Evolutionary conservation across 768 basidiomycete species (phyloP).

Genomic region (Amanita rimosa): DNA sequence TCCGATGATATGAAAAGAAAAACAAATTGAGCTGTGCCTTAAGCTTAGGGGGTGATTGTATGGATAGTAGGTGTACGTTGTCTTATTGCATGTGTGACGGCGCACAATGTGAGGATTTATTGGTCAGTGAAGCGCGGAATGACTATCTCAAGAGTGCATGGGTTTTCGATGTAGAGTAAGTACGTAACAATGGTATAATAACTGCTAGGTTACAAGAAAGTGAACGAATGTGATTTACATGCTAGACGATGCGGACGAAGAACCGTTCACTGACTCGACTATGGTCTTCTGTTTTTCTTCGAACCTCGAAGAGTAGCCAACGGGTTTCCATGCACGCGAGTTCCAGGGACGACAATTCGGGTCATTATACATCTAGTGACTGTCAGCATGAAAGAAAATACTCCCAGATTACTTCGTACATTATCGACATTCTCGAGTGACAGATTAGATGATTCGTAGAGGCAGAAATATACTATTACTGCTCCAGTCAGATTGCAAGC

Average conservation of each 20-base stretch:
- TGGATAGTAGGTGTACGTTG: too few species aligned
- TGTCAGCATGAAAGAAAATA: not conserved
- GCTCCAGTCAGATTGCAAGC: slow-evolving; percentile 52
- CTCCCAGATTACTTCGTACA: slow-evolving; percentile 16
- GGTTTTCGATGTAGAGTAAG: too few species aligned
- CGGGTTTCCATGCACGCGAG: slow-evolving; percentile 46
- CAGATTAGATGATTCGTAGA: slow-evolving; percentile 62
- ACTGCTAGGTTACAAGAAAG: too few species aligned
- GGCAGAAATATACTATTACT: slow-evolving; percentile 56
- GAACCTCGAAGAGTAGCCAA: slow-evolving; percentile 27
- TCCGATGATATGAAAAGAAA: not conserved
- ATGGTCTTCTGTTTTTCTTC: slow-evolving; percentile 33
- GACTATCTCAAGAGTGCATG: too few species aligned
- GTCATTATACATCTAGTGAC: slow-evolving; percentile 49
- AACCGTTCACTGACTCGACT: slow-evolving; percentile 16
- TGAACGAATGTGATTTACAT: not conserved
- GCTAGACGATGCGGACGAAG: not conserved
- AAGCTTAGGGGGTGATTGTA: too few species aligned
- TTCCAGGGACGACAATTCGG: slow-evolving; percentile 58
- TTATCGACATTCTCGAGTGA: slow-evolving; percentile 55
- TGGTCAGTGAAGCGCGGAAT: too few species aligned
- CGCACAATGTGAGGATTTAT: too few species aligned
- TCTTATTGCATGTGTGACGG: too few species aligned
- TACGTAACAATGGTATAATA: too few species aligned
- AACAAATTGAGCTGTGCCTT: not conserved